Evolutionary conservation across 1,284 basidiomycete species (phyloP), one percentile per base, ranked within the genome.

Genomic region (Xerocomus amazonicus): DNA sequence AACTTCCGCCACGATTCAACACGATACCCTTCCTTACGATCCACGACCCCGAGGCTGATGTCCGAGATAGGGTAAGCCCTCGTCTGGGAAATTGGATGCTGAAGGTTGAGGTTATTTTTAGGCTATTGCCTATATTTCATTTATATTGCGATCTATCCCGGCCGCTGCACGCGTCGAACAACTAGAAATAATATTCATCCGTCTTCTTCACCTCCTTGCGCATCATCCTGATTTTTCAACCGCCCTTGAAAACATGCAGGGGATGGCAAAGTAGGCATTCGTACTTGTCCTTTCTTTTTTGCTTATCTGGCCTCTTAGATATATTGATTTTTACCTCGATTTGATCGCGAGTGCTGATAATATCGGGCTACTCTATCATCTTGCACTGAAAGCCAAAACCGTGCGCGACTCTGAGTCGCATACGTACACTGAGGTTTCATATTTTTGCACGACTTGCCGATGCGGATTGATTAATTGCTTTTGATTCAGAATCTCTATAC

Each of bases 201-300:
- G 94, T 5, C 71, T 98, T 13, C 74, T 99, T 6, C 90, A 95
- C 62, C 68, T 96, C 1, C 75, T 99, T 2, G 90, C 94, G 0
- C 93, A 97, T 64, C 96, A 99, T 69, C 95, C 96, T 2, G 96
- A 99, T 68, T 93, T 94, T 61, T 75, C 73, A 39, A 71, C 74
- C 17, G 71, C 72, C 6, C 76, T 80, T 37, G 83, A 85, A 43
- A 80, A 80, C 29, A 66, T 92, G 27, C 74, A 82, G 39, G 87
- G 88, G 54, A 82, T 88, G 56, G 81, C 85, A 4, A 88, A 84
- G 85, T 88, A 62, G 45, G 78, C 62, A 23, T 33, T 31, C 9
- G 32, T 45, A 16, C 17, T 5, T n/a, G 19, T 48, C 14, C 10
- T 4, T 34, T 39, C 27, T 29, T 23, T 45, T 4, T 2, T 5